Evolutionary conservation across 140 eudicot species (phyloP).

Genomic region (Ambrosia hybrid): DNA sequence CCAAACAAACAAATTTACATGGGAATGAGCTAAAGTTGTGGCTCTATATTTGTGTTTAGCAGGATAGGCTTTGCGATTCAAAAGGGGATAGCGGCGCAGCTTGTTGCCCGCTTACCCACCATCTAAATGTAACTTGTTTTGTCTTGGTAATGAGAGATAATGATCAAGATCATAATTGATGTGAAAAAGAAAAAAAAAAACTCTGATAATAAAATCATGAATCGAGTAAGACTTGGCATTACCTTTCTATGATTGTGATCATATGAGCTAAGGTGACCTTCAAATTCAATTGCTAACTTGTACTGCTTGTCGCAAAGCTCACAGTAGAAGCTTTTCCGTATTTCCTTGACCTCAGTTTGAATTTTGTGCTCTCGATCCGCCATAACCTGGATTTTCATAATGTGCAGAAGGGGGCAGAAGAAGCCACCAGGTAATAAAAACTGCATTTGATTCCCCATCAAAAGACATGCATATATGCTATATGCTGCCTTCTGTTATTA

Average conservation of each 20-base stretch:
- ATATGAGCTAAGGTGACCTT: conserved; percentile 95
- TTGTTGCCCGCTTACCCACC: too few relatives aligned
- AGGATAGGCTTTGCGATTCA: too few relatives aligned
- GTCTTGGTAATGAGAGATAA: too few relatives aligned
- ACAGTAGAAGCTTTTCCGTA: conserved; percentile 80
- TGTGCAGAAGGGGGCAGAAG: conserved; percentile 97
- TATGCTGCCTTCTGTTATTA: conserved; percentile 99
- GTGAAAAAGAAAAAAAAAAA: too few relatives aligned
- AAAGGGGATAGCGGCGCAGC: too few relatives aligned
- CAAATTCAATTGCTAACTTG: conserved; percentile 97
- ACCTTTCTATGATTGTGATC: conserved; percentile 99
- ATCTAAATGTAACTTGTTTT: too few relatives aligned
- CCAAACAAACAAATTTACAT: not conserved
- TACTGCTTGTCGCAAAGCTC: conserved; percentile 99
- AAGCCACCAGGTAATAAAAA: conserved; percentile 99
- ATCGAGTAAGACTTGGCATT: not conserved
- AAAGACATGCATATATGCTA: conserved; percentile 88
- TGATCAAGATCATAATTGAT: too few relatives aligned
- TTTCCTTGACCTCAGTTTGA: conserved; percentile 94
- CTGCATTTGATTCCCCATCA: conserved; percentile 75
- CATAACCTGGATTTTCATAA: conserved; percentile 97
- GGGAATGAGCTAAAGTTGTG: not conserved
- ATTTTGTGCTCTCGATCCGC: conserved; percentile 99
- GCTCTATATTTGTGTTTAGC: not conserved
- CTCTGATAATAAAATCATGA: not conserved